Evolutionary conservation across 257 asterid species (phyloP).

Genomic region (Marsdenia floribunda): DNA sequence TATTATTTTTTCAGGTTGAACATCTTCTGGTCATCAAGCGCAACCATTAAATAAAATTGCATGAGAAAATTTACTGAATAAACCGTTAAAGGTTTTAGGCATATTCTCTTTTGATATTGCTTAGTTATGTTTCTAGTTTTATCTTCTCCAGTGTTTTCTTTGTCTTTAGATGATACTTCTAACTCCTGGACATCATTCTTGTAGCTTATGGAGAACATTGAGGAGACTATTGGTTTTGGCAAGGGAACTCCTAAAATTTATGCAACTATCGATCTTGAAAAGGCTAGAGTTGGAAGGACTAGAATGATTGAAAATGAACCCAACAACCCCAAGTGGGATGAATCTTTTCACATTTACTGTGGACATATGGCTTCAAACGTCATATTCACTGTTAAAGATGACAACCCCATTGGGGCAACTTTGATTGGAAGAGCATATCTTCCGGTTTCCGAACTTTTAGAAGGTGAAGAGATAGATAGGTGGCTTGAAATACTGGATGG

Average conservation of each 20-base stretch:
- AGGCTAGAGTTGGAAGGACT: conserved; percentile 88
- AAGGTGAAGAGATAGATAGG: conserved; percentile 74
- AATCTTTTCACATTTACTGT: conserved; percentile 86
- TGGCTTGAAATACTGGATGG: conserved; percentile 80
- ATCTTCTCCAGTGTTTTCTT: background rate
- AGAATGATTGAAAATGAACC: conserved; percentile 63
- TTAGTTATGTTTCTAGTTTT: background rate
- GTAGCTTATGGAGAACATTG: conserved; percentile 54
- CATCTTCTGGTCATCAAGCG: background rate
- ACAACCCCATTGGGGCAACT: conserved; percentile 89
- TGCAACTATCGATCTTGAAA: conserved; percentile 76
- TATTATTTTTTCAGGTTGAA: background rate
- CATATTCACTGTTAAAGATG: conserved; percentile 82
- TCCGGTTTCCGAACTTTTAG: conserved; percentile 65
- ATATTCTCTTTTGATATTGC: background rate
- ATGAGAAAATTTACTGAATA: background rate
- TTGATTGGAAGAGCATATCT: conserved; percentile 85
- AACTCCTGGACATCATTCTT: conserved; percentile 17
- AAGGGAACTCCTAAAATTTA: conserved; percentile 73
- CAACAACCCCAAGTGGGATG: conserved; percentile 68
- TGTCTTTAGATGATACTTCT: conserved; percentile 12
- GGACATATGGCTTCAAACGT: conserved; percentile 69
- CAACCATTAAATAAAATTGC: background rate
- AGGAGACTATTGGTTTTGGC: conserved; percentile 80
- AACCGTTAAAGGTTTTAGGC: background rate